phyloP scores from a whole-genome alignment of 305 asterid genomes.

The Rubia peregrina region DNA sequence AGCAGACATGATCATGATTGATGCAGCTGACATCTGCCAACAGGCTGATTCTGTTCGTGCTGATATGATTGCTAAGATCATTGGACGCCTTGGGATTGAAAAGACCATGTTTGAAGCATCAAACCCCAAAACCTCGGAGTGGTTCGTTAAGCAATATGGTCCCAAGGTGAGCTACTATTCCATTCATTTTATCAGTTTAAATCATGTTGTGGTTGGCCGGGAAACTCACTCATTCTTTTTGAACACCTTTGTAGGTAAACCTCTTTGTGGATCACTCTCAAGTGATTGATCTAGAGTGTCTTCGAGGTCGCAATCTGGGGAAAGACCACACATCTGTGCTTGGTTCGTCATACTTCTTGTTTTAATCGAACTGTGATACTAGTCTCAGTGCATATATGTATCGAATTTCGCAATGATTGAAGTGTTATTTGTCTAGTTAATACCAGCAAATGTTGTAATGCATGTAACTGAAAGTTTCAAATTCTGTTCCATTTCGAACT shows the following conservation, averaged over 20 bases:
- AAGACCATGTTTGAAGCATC: slow-evolving; percentile 94
- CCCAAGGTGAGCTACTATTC: slow-evolving; percentile 46
- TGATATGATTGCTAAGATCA: slow-evolving; percentile 64
- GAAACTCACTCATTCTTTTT: slow-evolving; percentile 11
- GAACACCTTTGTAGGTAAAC: slow-evolving; percentile 48
- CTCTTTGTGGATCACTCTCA: slow-evolving; percentile 85
- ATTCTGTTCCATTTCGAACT: neutral
- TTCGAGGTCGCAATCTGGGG: slow-evolving; percentile 75
- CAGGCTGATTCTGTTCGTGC: slow-evolving; percentile 63
- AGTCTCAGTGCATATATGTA: neutral
- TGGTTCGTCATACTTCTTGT: slow-evolving; percentile 52
- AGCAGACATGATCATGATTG: slow-evolving; percentile 91
- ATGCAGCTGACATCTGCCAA: slow-evolving; percentile 66
- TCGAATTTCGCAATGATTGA: neutral
- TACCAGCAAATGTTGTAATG: neutral
- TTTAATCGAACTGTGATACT: slow-evolving; percentile 20
- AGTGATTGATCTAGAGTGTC: slow-evolving; percentile 87
- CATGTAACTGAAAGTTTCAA: neutral
- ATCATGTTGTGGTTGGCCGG: neutral
- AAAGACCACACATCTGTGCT: slow-evolving; percentile 65
- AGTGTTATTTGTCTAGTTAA: neutral
- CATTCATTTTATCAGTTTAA: neutral
- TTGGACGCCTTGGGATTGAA: slow-evolving; percentile 82
- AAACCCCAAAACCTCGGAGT: slow-evolving; percentile 60
- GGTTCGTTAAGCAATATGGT: slow-evolving; percentile 87